Percentiles rank a stretch among this genome's conserved stretches.
Evolutionary conservation across 805 yeast genomes (phyloP).

Genomic region (Wickerhamiella azyma): DNA sequence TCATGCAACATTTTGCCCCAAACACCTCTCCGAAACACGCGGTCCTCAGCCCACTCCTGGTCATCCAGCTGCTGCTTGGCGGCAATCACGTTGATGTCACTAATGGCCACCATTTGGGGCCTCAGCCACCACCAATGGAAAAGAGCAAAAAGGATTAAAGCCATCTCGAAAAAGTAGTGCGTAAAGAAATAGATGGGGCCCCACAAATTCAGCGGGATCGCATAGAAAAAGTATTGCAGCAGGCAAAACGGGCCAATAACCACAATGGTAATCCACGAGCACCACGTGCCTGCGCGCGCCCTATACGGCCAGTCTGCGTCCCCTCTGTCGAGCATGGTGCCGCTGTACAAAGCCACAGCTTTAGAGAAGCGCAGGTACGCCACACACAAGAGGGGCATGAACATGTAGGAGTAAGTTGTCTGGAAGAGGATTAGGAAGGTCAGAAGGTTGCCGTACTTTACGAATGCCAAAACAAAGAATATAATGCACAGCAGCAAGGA

Average conservation of each 20-base stretch:
- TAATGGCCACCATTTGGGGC: conserved; percentile 50
- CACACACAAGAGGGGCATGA: conserved; percentile 27
- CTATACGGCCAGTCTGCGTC: conserved; percentile 54
- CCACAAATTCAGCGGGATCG: background rate
- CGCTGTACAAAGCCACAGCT: conserved; percentile 34
- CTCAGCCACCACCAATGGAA: conserved; percentile 43
- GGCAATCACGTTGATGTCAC: conserved; percentile 62
- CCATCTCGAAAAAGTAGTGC: conserved; percentile 33
- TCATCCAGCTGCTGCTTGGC: conserved; percentile 24
- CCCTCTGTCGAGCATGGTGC: conserved; percentile 40
- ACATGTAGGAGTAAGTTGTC: background rate
- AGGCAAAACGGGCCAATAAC: background rate
- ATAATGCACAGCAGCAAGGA: conserved; percentile 8
- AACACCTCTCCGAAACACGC: conserved; percentile 14
- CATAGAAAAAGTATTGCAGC: background rate
- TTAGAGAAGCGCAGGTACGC: conserved; percentile 47
- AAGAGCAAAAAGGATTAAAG: conserved; percentile 37
- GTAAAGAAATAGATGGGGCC: background rate
- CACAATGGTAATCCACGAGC: conserved; percentile 39
- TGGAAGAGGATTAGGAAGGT: background rate
- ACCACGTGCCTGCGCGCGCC: conserved; percentile 29
- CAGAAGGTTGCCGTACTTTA: background rate
- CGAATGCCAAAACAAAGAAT: background rate
- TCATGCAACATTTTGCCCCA: background rate
- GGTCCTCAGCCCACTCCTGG: conserved; percentile 20